phyloP scores from a whole-genome alignment of 1,284 basidiomycete genomes.

The Testicularia cyperi region DNA sequence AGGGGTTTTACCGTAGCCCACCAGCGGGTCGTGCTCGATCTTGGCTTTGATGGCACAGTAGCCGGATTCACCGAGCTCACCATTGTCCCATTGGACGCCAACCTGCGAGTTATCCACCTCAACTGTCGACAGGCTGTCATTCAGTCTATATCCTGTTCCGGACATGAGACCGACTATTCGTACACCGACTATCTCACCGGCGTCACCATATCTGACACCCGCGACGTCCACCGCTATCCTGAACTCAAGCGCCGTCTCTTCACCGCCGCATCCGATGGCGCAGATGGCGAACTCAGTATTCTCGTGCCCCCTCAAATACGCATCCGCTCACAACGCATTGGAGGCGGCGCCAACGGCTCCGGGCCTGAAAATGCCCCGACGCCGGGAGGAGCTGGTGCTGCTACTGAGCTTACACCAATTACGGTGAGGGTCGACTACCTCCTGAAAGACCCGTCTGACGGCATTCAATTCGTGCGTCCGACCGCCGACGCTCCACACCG shows the following conservation, averaged over 20 bases:
- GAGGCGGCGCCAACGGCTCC: slow-evolving; percentile 18
- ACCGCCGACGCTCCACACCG: slow-evolving; percentile 80
- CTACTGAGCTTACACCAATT: slow-evolving; percentile 73
- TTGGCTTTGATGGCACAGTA: slow-evolving; percentile 71
- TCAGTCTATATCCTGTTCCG: slow-evolving; percentile 70
- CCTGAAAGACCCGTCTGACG: slow-evolving; percentile 76
- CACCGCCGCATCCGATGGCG: slow-evolving; percentile 81
- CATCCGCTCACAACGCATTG: slow-evolving; percentile 17
- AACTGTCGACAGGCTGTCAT: slow-evolving; percentile 82
- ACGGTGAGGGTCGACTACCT: slow-evolving; percentile 76
- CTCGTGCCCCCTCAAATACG: slow-evolving; percentile 72
- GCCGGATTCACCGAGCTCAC: slow-evolving; percentile 79
- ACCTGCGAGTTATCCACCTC: slow-evolving; percentile 77
- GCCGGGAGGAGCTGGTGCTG: slow-evolving; percentile 23
- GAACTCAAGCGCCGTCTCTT: slow-evolving; percentile 92
- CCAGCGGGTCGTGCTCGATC: slow-evolving; percentile 86
- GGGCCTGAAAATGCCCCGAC: slow-evolving; percentile 25
- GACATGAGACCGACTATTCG: slow-evolving; percentile 68
- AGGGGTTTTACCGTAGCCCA: slow-evolving; percentile 64
- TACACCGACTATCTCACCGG: slow-evolving; percentile 75
- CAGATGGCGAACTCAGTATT: slow-evolving; percentile 91
- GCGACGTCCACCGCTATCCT: slow-evolving; percentile 84
- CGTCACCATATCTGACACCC: slow-evolving; percentile 67
- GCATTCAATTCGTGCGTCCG: slow-evolving; percentile 81
- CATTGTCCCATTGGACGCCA: slow-evolving; percentile 73